phyloP scores from a whole-genome alignment of 495 filamentous ascomycete species.

The Talaromyces proteolyticus region DNA sequence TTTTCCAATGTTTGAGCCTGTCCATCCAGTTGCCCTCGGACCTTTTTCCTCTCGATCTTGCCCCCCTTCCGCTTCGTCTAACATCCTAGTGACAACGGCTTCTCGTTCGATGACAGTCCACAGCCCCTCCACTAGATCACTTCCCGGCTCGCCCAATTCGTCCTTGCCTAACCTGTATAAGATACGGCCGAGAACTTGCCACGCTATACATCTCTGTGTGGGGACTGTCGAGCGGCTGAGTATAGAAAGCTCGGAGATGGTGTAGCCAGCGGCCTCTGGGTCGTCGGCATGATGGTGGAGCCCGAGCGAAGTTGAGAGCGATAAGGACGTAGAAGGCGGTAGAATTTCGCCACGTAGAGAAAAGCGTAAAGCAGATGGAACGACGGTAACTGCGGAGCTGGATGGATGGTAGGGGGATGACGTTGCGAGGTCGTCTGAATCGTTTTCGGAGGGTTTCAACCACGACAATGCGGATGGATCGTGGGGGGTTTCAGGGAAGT shows the following conservation, averaged over 20 bases:
- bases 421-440: conserved; percentile 39
- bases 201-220: conserved; percentile 84
- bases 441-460: conserved; percentile 61
- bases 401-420: conserved; percentile 71
- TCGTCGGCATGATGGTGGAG: conserved; percentile 93
- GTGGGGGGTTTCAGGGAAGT: conserved; percentile 80
- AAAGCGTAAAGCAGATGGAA: conserved; percentile 79
- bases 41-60: conserved; percentile 31
- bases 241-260: conserved; percentile 79
- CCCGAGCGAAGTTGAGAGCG: conserved; percentile 67
- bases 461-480: conserved; percentile 84
- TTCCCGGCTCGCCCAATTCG: conserved; percentile 63
- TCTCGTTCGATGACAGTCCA: conserved; percentile 77
- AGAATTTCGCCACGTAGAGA: conserved; percentile 76
- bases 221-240: conserved; percentile 78
- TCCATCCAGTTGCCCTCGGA: conserved; percentile 15
- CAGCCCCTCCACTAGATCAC: conserved; percentile 54
- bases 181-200: conserved; percentile 82
- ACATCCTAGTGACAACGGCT: conserved; percentile 64
- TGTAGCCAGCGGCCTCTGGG: conserved; percentile 91
- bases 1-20: conserved; percentile 28
- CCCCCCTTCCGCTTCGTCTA: conserved; percentile 57
- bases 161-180: conserved; percentile 76
- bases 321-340: conserved; percentile 63
- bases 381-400: conserved; percentile 53